Percentiles rank a stretch among this genome's conserved stretches.
These are phyloP conservation scores for Melaleuca alternifolia DNA, from an alignment of 345 rosid species.

Conservation along the genomic window DNA sequence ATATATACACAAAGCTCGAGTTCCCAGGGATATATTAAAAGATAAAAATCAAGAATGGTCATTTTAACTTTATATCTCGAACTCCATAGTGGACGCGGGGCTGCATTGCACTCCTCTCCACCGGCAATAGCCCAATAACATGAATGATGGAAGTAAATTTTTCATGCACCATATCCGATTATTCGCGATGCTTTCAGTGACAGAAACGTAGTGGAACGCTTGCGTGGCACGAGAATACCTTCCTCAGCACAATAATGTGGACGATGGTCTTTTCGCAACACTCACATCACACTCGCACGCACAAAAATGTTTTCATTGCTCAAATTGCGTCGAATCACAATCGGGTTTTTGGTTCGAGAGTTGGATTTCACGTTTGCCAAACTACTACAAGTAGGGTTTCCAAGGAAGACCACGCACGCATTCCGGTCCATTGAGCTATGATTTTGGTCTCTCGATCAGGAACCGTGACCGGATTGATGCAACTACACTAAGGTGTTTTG, in stretches of 20 bases:
- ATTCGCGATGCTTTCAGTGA: not conserved
- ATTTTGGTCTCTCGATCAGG: not conserved
- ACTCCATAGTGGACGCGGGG: slow-evolving; percentile 9
- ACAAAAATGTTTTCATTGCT: not conserved
- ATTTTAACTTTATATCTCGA: not conserved
- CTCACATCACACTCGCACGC: not conserved
- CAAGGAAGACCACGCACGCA: not conserved
- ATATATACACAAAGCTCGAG: not conserved
- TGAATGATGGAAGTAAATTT: not conserved
- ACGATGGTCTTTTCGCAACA: slow-evolving; percentile 16
- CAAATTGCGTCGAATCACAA: not conserved
- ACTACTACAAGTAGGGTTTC: not conserved
- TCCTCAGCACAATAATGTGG: not conserved
- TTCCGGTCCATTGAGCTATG: not conserved
- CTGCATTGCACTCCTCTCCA: slow-evolving; percentile 2
- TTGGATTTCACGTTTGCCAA: not conserved
- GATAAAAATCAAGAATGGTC: not conserved
- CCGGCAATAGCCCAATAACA: not conserved
- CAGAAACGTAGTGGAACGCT: slow-evolving; percentile 36
- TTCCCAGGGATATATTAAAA: not conserved
- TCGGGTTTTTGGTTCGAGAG: not conserved
- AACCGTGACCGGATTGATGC: not conserved
- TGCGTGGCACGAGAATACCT: slow-evolving; percentile 16
- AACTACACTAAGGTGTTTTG: not conserved
- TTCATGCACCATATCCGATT: not conserved